Percentiles rank a stretch among this genome's conserved stretches.
Conservation (phyloP, 176 grass and related monocot genomes). For the Secale cereale region DNA sequence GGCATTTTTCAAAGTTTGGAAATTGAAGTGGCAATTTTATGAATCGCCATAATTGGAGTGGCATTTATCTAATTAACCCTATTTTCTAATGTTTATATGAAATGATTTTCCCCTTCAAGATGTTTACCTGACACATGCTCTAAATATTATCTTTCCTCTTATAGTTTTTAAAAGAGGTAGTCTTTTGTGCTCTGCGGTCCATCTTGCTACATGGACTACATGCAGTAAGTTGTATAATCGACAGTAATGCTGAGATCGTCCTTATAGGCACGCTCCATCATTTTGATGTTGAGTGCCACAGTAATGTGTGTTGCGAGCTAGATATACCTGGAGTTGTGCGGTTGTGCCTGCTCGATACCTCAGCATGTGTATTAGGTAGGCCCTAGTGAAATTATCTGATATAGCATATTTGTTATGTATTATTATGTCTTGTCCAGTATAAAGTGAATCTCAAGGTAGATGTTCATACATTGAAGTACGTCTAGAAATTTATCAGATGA, state of each 20-base stretch:
- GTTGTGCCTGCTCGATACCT: not conserved
- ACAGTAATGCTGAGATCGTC: constrained; percentile 4
- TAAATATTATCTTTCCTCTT: not conserved
- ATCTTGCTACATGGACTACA: constrained; percentile 3
- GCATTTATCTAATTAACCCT: too few species aligned
- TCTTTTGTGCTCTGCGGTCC: not conserved
- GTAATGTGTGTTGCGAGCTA: constrained; percentile 14
- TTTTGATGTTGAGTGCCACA: not conserved
- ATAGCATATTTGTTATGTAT: not conserved
- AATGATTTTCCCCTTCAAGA: not conserved
- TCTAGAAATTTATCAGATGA: constrained; percentile 15
- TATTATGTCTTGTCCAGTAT: not conserved
- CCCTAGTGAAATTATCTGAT: not conserved
- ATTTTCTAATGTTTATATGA: not conserved
- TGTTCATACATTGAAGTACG: not conserved
- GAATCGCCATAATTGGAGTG: too few species aligned
- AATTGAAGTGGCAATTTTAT: too few species aligned
- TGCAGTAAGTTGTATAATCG: constrained; percentile 3
- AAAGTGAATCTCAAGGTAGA: constrained; percentile 1
- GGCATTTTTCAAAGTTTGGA: too few species aligned
- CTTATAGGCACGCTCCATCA: not conserved
- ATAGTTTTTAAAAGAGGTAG: constrained; percentile 9
- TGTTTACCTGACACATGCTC: constrained; percentile 1
- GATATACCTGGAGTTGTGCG: constrained; percentile 6
- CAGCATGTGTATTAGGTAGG: constrained; percentile 6